Conservation (phyloP, 257 asterid genomes). For the Thymus quinquecostatus region DNA sequence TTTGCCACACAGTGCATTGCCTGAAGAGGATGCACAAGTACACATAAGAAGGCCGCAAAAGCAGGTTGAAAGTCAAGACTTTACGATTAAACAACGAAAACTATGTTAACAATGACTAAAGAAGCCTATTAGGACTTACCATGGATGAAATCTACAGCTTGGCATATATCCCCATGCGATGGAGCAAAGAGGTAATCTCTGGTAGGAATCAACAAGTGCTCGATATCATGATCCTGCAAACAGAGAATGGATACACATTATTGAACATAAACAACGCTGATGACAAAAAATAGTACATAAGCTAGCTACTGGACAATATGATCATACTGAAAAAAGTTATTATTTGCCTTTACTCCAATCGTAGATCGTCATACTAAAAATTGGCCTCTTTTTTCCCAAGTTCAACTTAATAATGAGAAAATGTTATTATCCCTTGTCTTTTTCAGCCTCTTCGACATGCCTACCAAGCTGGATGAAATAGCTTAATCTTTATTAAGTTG, state of each 20-base stretch:
- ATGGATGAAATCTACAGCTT: slow-evolving; percentile 85
- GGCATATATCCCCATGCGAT: slow-evolving; percentile 61
- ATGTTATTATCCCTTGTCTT: not conserved
- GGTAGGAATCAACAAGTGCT: slow-evolving; percentile 93
- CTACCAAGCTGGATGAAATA: not conserved
- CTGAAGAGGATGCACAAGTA: slow-evolving; percentile 36
- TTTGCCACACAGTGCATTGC: slow-evolving; percentile 58
- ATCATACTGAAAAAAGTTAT: not conserved
- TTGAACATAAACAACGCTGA: slow-evolving; percentile 8
- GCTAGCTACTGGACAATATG: not conserved
- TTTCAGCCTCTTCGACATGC: not conserved
- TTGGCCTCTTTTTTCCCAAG: not conserved
- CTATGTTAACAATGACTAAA: not conserved
- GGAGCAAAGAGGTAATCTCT: slow-evolving; percentile 99
- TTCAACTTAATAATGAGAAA: not conserved
- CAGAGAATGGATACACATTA: slow-evolving; percentile 22
- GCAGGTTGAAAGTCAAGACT: slow-evolving; percentile 1
- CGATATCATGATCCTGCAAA: slow-evolving; percentile 64
- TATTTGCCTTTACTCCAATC: not conserved
- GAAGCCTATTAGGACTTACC: slow-evolving; percentile 42
- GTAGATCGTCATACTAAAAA: not conserved
- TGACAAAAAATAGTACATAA: not conserved
- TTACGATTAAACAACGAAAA: not conserved
- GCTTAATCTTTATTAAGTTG: not conserved
- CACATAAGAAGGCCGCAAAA: not conserved